phyloP scores from a whole-genome alignment of 2,329 filamentous ascomycete genomes.

The Mariannaea sp. region DNA sequence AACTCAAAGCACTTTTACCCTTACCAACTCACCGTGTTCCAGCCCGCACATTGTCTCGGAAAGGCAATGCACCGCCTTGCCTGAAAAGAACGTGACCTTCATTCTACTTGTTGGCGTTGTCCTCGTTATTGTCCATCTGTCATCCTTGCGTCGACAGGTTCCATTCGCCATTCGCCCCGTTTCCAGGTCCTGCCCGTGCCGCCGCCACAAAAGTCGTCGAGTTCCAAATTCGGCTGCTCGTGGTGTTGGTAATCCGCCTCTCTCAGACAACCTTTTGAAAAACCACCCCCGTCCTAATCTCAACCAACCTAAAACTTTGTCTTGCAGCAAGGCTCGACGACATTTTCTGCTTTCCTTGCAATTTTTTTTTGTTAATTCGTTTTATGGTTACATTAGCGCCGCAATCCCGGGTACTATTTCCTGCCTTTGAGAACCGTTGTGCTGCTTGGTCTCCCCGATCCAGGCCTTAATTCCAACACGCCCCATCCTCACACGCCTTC shows the following conservation, averaged over 20 bases:
- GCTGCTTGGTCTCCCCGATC: slow-evolving; percentile 3
- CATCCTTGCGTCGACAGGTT: slow-evolving; percentile 6
- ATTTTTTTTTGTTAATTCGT: too few species aligned
- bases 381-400: slow-evolving; percentile 2
- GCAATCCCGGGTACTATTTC: slow-evolving; percentile 1
- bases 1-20: neutral
- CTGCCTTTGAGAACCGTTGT: slow-evolving; percentile 10
- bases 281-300: slow-evolving; percentile 9
- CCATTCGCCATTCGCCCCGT: slow-evolving; percentile 13
- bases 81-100: slow-evolving; percentile 14
- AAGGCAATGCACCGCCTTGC: slow-evolving; percentile 10
- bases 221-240: slow-evolving; percentile 33
- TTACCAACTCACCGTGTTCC: slow-evolving; percentile 10
- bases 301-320: neutral
- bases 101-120: too few species aligned
- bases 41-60: neutral
- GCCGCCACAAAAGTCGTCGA: slow-evolving; percentile 25
- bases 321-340: neutral
- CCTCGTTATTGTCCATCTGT: slow-evolving; percentile 6
- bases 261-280: slow-evolving; percentile 7
- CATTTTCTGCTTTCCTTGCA: neutral
- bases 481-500: slow-evolving; percentile 15
- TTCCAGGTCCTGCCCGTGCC: slow-evolving; percentile 21
- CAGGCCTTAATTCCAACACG: slow-evolving; percentile 14
- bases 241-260: slow-evolving; percentile 18